Evolutionary conservation across 1,284 basidiomycete species (phyloP).

Genomic region (Ceratobasidium theobromae): DNA sequence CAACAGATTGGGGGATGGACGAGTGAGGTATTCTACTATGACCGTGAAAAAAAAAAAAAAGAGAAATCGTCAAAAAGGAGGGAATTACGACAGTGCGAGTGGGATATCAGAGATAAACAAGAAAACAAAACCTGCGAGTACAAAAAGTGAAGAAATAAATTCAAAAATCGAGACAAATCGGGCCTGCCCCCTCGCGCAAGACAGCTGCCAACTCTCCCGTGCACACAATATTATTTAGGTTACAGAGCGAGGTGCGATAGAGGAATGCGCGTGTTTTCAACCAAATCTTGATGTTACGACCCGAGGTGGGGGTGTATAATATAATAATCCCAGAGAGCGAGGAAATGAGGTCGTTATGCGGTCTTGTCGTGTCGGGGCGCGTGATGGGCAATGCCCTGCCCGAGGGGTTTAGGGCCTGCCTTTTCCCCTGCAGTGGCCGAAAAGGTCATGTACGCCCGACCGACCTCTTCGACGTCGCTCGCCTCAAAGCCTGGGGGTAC

Average conservation of each 20-base stretch:
- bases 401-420: conserved; percentile 23
- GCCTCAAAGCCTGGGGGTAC: conserved; percentile 65
- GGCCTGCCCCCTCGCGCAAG: no score
- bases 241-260: conserved; percentile 16
- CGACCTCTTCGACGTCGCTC: conserved; percentile 59
- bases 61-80: background rate
- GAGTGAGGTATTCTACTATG: conserved; percentile 27
- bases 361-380: conserved; percentile 22
- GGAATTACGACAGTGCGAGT: conserved; percentile 24
- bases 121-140: background rate
- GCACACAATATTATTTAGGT: conserved; percentile 19
- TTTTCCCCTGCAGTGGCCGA: conserved; percentile 69
- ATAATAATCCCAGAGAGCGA: conserved; percentile 4
- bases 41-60: background rate
- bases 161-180: background rate
- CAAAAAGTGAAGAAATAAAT: background rate
- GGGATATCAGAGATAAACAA: background rate
- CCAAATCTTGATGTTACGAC: conserved; percentile 10
- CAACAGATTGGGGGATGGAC: conserved; percentile 25
- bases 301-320: background rate
- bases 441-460: conserved; percentile 81
- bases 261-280: conserved; percentile 22
- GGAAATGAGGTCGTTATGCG: background rate
- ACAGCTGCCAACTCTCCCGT: background rate
- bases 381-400: conserved; percentile 27